A percentile compares a stretch with the other conserved stretches of the same genome.
Evolutionary conservation across 768 basidiomycete species (phyloP).

Genomic region (Lactifluus pinguis): DNA sequence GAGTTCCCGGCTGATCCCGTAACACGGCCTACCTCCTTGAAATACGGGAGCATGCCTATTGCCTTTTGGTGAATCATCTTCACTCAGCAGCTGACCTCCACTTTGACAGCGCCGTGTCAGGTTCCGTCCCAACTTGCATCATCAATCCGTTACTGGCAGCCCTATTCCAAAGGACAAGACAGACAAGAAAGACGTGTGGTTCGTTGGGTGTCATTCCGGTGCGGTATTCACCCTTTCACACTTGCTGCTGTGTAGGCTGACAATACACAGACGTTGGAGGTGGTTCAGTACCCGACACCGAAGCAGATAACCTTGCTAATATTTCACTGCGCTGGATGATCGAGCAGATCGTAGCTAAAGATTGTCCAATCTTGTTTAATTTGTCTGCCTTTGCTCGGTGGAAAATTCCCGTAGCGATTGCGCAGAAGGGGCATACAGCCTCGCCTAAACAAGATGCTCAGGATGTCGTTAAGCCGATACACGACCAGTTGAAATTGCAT

Average conservation of each 20-base stretch:
- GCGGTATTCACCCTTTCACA: background rate
- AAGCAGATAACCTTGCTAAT: conserved; percentile 7
- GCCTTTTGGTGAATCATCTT: background rate
- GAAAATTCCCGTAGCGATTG: conserved; percentile 5
- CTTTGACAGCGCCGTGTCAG: conserved; percentile 48
- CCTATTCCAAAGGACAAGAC: conserved; percentile 3
- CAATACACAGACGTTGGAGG: conserved; percentile 14
- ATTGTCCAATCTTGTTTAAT: conserved; percentile 11
- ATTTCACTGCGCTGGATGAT: conserved; percentile 19
- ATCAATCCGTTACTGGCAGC: conserved; percentile 30
- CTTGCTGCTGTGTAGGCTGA: background rate
- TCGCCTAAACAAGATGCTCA: background rate
- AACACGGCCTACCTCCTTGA: background rate
- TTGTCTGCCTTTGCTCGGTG: conserved; percentile 2
- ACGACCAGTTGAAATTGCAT: conserved; percentile 40
- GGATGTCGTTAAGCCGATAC: conserved; percentile 40
- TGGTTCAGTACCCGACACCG: background rate
- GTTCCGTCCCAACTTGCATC: conserved; percentile 57
- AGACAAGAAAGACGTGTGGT: conserved; percentile 18
- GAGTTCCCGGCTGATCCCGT: background rate
- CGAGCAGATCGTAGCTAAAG: conserved; percentile 2
- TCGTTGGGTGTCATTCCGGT: conserved; percentile 18
- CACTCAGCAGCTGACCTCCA: background rate
- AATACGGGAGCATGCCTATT: background rate
- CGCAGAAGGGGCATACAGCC: background rate